Conservation (phyloP, 495 filamentous ascomycete genomes). For the Tuber melanosporum region DNA sequence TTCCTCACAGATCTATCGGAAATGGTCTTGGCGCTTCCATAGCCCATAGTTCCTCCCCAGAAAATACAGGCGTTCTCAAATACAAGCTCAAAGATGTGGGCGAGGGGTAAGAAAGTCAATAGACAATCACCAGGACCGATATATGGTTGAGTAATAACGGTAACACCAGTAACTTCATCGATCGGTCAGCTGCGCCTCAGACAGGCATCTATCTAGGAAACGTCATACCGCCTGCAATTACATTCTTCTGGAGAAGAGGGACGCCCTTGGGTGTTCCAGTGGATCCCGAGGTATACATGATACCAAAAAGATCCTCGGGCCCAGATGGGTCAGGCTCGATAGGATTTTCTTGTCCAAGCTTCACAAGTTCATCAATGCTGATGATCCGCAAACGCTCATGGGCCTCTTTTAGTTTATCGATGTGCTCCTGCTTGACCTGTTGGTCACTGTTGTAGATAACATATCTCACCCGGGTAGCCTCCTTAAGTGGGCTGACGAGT, state of each 20-base stretch:
- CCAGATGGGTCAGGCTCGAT: constrained; percentile 78
- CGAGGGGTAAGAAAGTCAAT: constrained; percentile 85
- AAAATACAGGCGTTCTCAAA: constrained; percentile 89
- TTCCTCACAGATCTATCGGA: constrained; percentile 85
- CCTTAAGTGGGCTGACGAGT: constrained; percentile 71
- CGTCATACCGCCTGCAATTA: constrained; percentile 73
- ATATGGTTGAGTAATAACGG: constrained; percentile 73
- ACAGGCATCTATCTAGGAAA: not conserved
- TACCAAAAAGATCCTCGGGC: constrained; percentile 86
- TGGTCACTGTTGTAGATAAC: constrained; percentile 84
- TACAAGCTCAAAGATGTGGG: constrained; percentile 95
- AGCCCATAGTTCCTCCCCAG: constrained; percentile 96
- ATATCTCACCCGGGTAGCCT: constrained; percentile 68
- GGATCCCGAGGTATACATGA: constrained; percentile 99
- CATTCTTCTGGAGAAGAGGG: constrained; percentile 77
- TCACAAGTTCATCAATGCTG: constrained; percentile 78
- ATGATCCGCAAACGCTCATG: constrained; percentile 64
- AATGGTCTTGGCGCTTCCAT: constrained; percentile 87
- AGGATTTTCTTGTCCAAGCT: constrained; percentile 75
- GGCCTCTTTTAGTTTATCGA: constrained; percentile 69
- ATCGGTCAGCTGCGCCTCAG: not conserved
- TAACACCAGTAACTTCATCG: constrained; percentile 71
- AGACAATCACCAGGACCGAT: constrained; percentile 80
- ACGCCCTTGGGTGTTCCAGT: constrained; percentile 96
- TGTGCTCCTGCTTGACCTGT: constrained; percentile 67